Evolutionary conservation across 2,329 filamentous ascomycete genomes (phyloP).

Genomic region (Fusarium sp.): DNA sequence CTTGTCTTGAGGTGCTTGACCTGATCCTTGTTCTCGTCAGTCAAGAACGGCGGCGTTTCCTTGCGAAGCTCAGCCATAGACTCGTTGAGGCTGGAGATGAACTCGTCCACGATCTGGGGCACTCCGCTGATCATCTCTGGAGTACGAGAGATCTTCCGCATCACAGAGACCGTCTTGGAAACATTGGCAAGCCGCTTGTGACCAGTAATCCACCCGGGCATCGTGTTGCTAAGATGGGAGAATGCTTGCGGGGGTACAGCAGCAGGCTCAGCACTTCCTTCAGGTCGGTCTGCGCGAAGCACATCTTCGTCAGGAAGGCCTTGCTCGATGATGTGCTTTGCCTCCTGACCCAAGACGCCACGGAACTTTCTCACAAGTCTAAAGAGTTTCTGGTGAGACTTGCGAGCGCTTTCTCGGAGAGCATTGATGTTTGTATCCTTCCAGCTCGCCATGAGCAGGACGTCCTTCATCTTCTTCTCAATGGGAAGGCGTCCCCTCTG

Average conservation of each 20-base stretch:
- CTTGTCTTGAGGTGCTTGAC: conserved; percentile 91
- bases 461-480: conserved; percentile 93
- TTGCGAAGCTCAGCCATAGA: conserved; percentile 81
- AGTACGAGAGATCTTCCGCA: conserved; percentile 72
- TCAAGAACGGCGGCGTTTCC: conserved; percentile 84
- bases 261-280: background rate
- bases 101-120: conserved; percentile 71
- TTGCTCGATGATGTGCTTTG: conserved; percentile 71
- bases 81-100: conserved; percentile 75
- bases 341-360: conserved; percentile 79
- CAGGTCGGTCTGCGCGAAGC: conserved; percentile 6
- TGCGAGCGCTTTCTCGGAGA: conserved; percentile 87
- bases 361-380: conserved; percentile 93
- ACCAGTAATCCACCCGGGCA: conserved; percentile 56
- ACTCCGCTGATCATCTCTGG: conserved; percentile 66
- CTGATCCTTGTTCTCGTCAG: conserved; percentile 84
- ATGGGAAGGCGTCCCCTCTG: conserved; percentile 75
- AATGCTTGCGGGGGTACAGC: conserved; percentile 31
- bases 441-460: conserved; percentile 95
- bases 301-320: conserved; percentile 67
- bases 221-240: conserved; percentile 36
- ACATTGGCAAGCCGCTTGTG: conserved; percentile 79
- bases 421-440: conserved; percentile 96
- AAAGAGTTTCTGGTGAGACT: conserved; percentile 92
- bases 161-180: conserved; percentile 76